phyloP scores from a whole-genome alignment of 2,329 filamentous ascomycete genomes.

The Mycosphaerella sp. region DNA sequence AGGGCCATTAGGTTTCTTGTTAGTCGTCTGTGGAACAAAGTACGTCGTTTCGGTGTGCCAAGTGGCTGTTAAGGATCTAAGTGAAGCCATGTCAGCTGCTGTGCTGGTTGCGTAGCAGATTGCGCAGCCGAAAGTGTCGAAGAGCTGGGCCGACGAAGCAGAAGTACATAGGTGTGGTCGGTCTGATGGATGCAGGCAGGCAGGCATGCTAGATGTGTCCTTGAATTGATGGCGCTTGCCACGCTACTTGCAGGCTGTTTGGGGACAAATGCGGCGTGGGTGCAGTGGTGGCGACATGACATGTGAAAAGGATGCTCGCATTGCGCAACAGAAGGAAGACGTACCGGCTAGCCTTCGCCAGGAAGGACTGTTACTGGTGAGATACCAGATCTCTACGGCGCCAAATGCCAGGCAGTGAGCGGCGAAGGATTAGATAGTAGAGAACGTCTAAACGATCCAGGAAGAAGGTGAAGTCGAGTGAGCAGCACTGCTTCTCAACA shows the following conservation, averaged over 20 bases:
- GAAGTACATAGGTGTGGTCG: conserved; percentile 1
- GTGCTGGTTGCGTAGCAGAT: neutral
- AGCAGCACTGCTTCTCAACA: conserved; percentile 25
- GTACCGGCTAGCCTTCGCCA: conserved; percentile 32
- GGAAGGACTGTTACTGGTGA: conserved; percentile 31
- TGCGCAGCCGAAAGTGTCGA: conserved; percentile 2
- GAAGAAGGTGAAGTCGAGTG: conserved; percentile 18
- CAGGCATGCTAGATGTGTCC: conserved; percentile 11
- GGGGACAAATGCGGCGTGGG: conserved; percentile 15
- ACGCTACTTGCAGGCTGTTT: conserved; percentile 14
- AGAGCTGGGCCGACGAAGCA: neutral
- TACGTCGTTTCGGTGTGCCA: conserved; percentile 22
- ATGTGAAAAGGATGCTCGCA: conserved; percentile 11
- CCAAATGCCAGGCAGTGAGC: conserved; percentile 26
- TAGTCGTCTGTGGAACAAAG: conserved; percentile 12
- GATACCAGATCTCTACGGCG: conserved; percentile 32
- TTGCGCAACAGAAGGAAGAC: conserved; percentile 25
- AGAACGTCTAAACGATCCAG: conserved; percentile 18
- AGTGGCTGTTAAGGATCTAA: conserved; percentile 29
- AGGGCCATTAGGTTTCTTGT: conserved; percentile 21
- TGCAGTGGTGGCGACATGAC: conserved; percentile 14
- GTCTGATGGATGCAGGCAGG: neutral
- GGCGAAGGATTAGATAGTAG: conserved; percentile 20
- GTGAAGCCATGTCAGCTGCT: conserved; percentile 25
- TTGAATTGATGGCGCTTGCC: conserved; percentile 27